A percentile compares a stretch with the other conserved stretches of the same genome.
Conservation (phyloP, 2,329 filamentous ascomycete species). For the Colletotrichum theobromicola region DNA sequence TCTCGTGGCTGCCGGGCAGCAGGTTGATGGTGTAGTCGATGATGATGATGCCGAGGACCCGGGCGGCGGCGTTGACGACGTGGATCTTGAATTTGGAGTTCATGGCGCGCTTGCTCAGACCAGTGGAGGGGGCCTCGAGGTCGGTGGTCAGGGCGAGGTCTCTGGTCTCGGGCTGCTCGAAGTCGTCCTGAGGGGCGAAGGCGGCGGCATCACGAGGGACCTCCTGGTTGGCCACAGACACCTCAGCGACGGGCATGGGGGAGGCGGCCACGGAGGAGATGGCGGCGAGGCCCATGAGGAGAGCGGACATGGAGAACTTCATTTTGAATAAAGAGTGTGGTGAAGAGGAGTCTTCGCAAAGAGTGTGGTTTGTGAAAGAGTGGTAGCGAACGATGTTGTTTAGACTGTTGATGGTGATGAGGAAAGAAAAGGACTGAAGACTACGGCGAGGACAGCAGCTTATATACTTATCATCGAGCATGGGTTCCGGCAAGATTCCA, state of each 20-base stretch:
- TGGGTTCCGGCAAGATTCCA: fast-evolving
- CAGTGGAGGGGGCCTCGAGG: neutral
- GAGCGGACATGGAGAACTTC: neutral
- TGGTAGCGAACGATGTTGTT: neutral
- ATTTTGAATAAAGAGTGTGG: neutral
- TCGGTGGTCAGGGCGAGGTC: neutral
- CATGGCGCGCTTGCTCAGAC: neutral
- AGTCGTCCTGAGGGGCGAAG: fast-evolving
- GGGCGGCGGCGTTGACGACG: neutral
- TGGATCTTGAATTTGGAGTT: neutral
- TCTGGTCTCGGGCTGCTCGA: neutral
- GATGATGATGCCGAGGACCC: neutral
- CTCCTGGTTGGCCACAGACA: neutral
- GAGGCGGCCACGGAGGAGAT: neutral
- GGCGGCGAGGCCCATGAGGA: neutral
- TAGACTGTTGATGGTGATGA: neutral
- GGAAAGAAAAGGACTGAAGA: neutral
- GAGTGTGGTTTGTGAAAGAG: neutral
- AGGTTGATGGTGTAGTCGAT: neutral
- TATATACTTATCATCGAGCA: fast-evolving
- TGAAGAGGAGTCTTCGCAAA: neutral
- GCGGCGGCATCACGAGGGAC: fast-evolving
- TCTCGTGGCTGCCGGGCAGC: neutral
- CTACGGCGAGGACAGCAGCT: neutral
- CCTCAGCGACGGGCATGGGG: neutral